phyloP scores from a whole-genome alignment of 805 yeast genomes.

The Candida sithepensis region DNA sequence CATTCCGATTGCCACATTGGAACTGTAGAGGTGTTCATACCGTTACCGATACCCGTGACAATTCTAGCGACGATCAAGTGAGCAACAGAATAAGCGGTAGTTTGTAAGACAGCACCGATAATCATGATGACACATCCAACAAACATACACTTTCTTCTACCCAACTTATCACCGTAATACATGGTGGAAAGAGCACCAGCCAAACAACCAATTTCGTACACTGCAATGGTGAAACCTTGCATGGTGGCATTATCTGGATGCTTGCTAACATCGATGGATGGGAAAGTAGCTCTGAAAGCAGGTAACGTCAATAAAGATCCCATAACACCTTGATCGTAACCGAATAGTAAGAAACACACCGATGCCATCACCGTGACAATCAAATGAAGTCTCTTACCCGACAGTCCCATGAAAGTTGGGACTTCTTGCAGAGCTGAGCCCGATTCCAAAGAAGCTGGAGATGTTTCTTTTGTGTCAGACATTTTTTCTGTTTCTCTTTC shows the following conservation, averaged over 20 bases:
- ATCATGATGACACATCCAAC: conserved; percentile 35
- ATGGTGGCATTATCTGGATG: conserved; percentile 32
- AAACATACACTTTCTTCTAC: conserved; percentile 38
- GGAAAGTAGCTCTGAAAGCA: conserved; percentile 22
- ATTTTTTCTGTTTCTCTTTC: not conserved
- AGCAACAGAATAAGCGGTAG: conserved; percentile 20
- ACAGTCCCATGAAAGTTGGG: conserved; percentile 13
- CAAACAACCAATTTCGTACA: conserved; percentile 48
- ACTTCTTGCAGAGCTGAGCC: not conserved
- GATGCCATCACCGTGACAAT: conserved; percentile 22
- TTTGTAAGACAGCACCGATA: conserved; percentile 28
- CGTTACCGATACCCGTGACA: conserved; percentile 36
- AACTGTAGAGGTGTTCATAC: conserved; percentile 32
- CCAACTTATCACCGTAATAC: conserved; percentile 37
- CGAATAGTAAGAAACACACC: conserved; percentile 40
- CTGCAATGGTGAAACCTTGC: conserved; percentile 48
- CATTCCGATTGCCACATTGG: conserved; percentile 36
- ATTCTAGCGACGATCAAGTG: conserved; percentile 33
- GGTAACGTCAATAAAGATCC: conserved; percentile 29
- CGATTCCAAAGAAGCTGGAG: not conserved
- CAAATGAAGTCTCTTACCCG: conserved; percentile 17
- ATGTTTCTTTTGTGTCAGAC: not conserved
- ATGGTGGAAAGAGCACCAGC: conserved; percentile 40
- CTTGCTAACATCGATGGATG: conserved; percentile 19
- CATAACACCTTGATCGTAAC: conserved; percentile 54